Evolutionary conservation across 2,329 filamentous ascomycete genomes (phyloP), one percentile per base, ranked within the genome.

Genomic region (Penicillium paneum): DNA sequence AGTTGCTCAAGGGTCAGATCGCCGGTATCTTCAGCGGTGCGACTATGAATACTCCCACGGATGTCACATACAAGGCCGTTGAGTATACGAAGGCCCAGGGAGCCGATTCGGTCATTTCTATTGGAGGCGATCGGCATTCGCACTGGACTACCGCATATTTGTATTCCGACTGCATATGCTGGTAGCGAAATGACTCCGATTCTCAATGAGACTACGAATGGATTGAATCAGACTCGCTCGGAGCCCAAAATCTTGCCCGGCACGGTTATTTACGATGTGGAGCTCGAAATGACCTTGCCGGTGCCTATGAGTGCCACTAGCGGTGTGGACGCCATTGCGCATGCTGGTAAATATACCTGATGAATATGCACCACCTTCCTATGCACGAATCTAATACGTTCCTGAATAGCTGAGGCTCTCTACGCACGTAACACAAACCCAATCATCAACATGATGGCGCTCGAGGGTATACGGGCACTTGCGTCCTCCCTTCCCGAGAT

Each of bases 131-230:
- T 84, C 56, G 77, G 76, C 43, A 71, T 80, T 44, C 76, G 79
- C 39, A 83, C 81, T 32, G 76, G 75, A 0, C 71, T 84, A 32
- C 80, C 80, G 19, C 82, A 85, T 63, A 78, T 85, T 40, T 83
- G 81, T 61, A 80, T 85, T 45, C 81, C 83, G n/a, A 85, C 82
- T 2, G 84, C 82, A 0, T 85, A 85, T 64, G 79, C 82, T 5
- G 82, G 82, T 3, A 83, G 80, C 56, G 85, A 87, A 64, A 84
- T 87, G 78, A 87, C 84, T 3, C 81, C 84, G 0, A 85, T 86
- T 43, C 70, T 87, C 12, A 84, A 84, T 2, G 83, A 87, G 71
- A 86, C 83, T 0, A 73, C 76, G 12, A 77, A 81, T 49, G 83
- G 84, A 0, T 65, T 75, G 54, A 86, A 87, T 71, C 80, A 78